Evolutionary conservation across 805 yeast genomes (phyloP).

Genomic region (Candida sithepensis): DNA sequence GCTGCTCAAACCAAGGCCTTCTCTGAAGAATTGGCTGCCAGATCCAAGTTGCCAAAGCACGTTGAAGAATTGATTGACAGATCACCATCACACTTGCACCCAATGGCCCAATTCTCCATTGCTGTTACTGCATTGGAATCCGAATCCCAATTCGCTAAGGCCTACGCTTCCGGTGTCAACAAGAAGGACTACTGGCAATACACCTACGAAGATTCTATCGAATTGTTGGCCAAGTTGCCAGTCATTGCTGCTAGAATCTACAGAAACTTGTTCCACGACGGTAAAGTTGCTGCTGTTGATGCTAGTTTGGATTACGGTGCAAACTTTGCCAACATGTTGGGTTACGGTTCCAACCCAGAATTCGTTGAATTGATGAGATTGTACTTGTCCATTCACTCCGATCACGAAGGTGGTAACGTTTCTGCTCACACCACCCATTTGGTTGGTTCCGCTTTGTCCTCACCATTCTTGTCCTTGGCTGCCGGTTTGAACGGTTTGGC

Average conservation of each 20-base stretch:
- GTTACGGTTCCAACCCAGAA: slow-evolving; percentile 58
- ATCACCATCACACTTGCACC: slow-evolving; percentile 74
- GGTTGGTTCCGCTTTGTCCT: slow-evolving; percentile 78
- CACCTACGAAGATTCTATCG: slow-evolving; percentile 77
- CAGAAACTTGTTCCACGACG: slow-evolving; percentile 82
- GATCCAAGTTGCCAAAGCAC: slow-evolving; percentile 74
- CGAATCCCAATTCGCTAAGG: slow-evolving; percentile 81
- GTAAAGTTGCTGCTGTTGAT: slow-evolving; percentile 54
- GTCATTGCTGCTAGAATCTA: slow-evolving; percentile 77
- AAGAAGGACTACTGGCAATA: slow-evolving; percentile 83
- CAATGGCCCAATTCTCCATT: slow-evolving; percentile 87
- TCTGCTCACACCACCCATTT: slow-evolving; percentile 84
- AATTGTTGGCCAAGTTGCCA: slow-evolving; percentile 78
- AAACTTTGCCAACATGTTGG: slow-evolving; percentile 53
- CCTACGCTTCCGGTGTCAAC: slow-evolving; percentile 78
- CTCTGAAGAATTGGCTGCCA: slow-evolving; percentile 74
- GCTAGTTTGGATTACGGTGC: slow-evolving; percentile 65
- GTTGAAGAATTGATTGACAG: slow-evolving; percentile 69
- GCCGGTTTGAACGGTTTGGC: slow-evolving; percentile 86
- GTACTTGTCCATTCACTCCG: slow-evolving; percentile 78
- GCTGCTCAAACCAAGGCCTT: slow-evolving; percentile 66
- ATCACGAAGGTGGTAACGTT: slow-evolving; percentile 89
- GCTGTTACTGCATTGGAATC: slow-evolving; percentile 79
- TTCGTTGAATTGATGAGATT: slow-evolving; percentile 78
- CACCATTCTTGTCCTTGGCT: slow-evolving; percentile 73